Base-by-base conservation (phyloP, 768 basidiomycete genomes). In the Lentinus tigrinus region DNA sequence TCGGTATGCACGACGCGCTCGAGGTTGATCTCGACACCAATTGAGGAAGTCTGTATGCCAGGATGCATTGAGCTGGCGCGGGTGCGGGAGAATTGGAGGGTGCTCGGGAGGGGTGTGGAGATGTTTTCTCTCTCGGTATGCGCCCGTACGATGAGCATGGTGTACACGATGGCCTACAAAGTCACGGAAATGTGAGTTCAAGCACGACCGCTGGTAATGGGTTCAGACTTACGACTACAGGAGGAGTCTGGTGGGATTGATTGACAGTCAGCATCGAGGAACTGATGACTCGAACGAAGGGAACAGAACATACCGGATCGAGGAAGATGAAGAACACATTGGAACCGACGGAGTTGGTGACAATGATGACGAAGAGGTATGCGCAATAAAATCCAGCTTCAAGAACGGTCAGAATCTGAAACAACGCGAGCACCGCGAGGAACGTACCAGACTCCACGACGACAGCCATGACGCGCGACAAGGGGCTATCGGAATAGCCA, bases 21-120 rank as follows among this genome's bases (percentile, higher is more conserved):
- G 27, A 54, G 52, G 43, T 54, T 43, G 52, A 54, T 54, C 52
- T 54, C 52, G 52, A 54, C 52, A 28, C 52, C 52, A 28, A 54
- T 17, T n/a, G 42, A 31, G 28, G 43, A 27, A 14, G 42, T 27
- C 28, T 27, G 52, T 4, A 31, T 31, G n/a, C 40, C n/a, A n/a
- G 21, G n/a, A 21, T n/a, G 17, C 16, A n/a, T n/a, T 11, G 39
- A 31, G 31, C 31, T 31, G 13, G 26, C 34, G 19, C 43, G 43
- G n/a, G 28, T 36, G 13, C 52, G 27, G 42, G 44, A 54, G n/a
- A 31, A 31, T 31, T 42, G 52, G 42, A 54, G 27, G 28, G 52
- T 36, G 19, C 42, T 54, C 40, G 40, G 16, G 51, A 52, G 23
- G 37, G 51, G 38, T 14, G 37, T 52, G 31, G 27, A 42, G 28